Conservation (phyloP, 2,329 filamentous ascomycete species). For the Colletotrichum orbiculare region DNA sequence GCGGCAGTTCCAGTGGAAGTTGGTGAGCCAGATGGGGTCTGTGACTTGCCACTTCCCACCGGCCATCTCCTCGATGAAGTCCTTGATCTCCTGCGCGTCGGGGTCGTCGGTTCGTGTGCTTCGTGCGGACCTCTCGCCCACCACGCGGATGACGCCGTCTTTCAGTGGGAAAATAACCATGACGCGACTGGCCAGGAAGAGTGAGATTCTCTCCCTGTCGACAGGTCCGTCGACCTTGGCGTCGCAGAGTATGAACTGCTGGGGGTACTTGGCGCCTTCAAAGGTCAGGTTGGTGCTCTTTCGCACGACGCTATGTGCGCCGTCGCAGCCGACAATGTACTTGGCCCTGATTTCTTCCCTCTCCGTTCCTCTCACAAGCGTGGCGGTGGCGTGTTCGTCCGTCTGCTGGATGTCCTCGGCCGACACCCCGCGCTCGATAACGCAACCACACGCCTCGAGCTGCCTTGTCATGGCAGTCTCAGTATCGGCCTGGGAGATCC, state of each 20-base stretch:
- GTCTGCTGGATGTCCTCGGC: constrained; percentile 46
- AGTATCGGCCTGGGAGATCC: constrained; percentile 48
- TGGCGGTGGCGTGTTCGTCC: constrained; percentile 42
- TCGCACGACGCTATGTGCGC: constrained; percentile 56
- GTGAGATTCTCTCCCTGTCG: constrained; percentile 36
- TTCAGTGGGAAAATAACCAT: constrained; percentile 49
- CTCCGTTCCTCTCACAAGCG: constrained; percentile 37
- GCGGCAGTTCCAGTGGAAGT: constrained; percentile 58
- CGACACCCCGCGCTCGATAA: constrained; percentile 44
- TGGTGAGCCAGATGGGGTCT: constrained; percentile 53
- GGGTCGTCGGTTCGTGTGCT: constrained; percentile 19
- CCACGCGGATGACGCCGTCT: constrained; percentile 42
- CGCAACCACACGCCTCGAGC: constrained; percentile 41
- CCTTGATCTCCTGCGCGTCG: constrained; percentile 36
- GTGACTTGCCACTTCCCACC: constrained; percentile 42
- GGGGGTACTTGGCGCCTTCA: constrained; percentile 54
- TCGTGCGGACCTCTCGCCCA: constrained; percentile 37
- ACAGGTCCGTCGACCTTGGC: constrained; percentile 42
- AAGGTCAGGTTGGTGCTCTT: constrained; percentile 51
- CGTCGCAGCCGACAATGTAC: constrained; percentile 61
- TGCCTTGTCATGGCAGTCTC: constrained; percentile 47
- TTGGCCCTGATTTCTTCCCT: constrained; percentile 45
- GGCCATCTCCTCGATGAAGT: constrained; percentile 43
- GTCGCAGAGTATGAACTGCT: constrained; percentile 58
- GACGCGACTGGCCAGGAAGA: constrained; percentile 48